phyloP scores from a whole-genome alignment of 2,329 filamentous ascomycete genomes.

The Penicillium sp. region DNA sequence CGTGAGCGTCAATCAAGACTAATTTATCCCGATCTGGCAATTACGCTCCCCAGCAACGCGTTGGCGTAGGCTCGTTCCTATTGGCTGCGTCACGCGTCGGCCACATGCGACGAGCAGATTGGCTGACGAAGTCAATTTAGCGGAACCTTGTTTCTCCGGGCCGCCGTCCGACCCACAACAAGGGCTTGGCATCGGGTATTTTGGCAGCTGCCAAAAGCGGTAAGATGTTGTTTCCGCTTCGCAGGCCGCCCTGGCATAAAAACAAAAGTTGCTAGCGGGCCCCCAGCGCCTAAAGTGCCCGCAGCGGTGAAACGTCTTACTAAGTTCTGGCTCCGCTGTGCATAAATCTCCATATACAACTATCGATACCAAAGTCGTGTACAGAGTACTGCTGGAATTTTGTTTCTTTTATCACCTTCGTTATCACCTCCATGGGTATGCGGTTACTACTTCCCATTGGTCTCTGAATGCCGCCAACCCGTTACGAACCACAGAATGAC shows the following conservation, averaged over 20 bases:
- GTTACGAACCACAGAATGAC: constrained; percentile 10
- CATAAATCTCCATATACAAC: neutral
- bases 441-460: neutral
- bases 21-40: neutral
- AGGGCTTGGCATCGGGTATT: neutral
- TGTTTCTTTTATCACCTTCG: too few relatives aligned
- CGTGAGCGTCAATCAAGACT: neutral
- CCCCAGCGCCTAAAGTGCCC: neutral
- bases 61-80: neutral
- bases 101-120: neutral
- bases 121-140: neutral
- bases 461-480: neutral
- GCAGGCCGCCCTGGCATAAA: neutral
- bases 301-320: neutral
- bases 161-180: neutral
- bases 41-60: neutral
- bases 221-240: neutral
- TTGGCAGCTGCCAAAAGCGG: neutral
- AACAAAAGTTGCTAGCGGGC: neutral
- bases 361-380: neutral
- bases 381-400: neutral
- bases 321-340: neutral
- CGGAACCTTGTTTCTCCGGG: neutral
- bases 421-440: neutral
- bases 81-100: too few relatives aligned